Base-by-base conservation (phyloP, 2,329 filamentous ascomycete species). In the Sclerotinia sclerotiorum region DNA sequence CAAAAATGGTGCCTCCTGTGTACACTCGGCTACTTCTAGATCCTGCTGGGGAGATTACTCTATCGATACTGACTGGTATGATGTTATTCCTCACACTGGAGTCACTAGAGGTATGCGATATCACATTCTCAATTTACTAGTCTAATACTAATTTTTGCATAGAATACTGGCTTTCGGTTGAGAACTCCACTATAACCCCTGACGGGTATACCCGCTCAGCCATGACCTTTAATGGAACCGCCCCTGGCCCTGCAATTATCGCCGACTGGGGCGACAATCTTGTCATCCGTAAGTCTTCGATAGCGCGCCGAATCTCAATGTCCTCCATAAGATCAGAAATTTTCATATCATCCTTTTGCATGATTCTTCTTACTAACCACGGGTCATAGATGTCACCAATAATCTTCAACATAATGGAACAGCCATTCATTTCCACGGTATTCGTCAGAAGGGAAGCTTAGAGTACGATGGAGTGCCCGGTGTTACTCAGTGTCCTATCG, bases 401-500 rank as follows among this genome's bases (percentile, higher is more conserved):
- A 74, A 75, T 64, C 60, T 77, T 51, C 46, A 69, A 35, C 21
- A 79, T 48, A 83, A 85, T 63, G 84, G 83, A 44, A 85, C 83
- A 10, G 76, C 80, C 7, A 79, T 85, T 42, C 83, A 85, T 71
- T 85, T 81, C 81, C 84, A 86, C 70, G 84, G 84, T 44, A 75
- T 85, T 15, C 75, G 81, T 29, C 81, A 83, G 71, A 72, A 81
- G 10, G 76, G 79, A 49, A 77, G 77, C 10, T 78, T 78, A 32
- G 75, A 82, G 56, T 77, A 79, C 71, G 75, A 76, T 54, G 74
- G 74, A 32, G 74, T 81, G 5, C 79, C 79, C 32, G 81, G 83
- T 39, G 75, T 86, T 32, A 85, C 84, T 35, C 66, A 68, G 24
- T 93, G 90, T 71, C 89, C 90, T 1, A 87, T 91, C 69, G 80